phyloP scores from a whole-genome alignment of 352 stramenopile genomes.

The Pythium dissotocum region DNA sequence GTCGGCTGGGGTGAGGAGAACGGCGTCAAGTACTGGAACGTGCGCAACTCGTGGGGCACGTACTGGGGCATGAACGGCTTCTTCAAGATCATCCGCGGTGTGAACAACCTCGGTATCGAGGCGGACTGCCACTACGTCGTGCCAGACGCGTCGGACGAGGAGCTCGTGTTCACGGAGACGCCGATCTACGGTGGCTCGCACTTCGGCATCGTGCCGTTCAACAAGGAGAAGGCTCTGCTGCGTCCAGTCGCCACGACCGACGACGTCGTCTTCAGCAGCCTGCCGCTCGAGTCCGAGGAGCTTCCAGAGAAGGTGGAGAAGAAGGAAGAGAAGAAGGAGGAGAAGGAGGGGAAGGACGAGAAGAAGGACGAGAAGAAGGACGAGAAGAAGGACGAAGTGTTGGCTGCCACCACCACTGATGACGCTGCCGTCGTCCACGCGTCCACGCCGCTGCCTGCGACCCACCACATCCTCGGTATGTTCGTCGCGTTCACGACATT shows the following conservation, averaged over 20 bases:
- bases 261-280: slow-evolving; percentile 51
- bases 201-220: slow-evolving; percentile 59
- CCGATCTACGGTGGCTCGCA: slow-evolving; percentile 65
- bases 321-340: slow-evolving; percentile 5
- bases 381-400: slow-evolving; percentile 12
- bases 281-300: slow-evolving; percentile 51
- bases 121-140: slow-evolving; percentile 82
- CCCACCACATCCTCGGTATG: slow-evolving; percentile 31
- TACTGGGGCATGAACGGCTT: slow-evolving; percentile 93
- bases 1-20: slow-evolving; percentile 90
- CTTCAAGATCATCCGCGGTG: slow-evolving; percentile 86
- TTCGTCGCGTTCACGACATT: slow-evolving; percentile 39
- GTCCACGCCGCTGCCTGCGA: slow-evolving; percentile 11
- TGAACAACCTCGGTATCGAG: slow-evolving; percentile 89
- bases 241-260: slow-evolving; percentile 86
- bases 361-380: slow-evolving; percentile 2
- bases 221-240: slow-evolving; percentile 59
- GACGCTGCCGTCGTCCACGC: slow-evolving; percentile 9
- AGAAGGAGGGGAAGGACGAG: slow-evolving; percentile 8
- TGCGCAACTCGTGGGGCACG: slow-evolving; percentile 91
- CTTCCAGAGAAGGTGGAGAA: slow-evolving; percentile 32
- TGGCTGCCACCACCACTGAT: slow-evolving; percentile 2
- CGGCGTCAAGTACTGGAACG: slow-evolving; percentile 91
- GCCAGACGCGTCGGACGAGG: slow-evolving; percentile 53
- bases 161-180: slow-evolving; percentile 55